Base-by-base conservation (phyloP, 2,329 filamentous ascomycete species). In the Calonectria ilicicola region DNA sequence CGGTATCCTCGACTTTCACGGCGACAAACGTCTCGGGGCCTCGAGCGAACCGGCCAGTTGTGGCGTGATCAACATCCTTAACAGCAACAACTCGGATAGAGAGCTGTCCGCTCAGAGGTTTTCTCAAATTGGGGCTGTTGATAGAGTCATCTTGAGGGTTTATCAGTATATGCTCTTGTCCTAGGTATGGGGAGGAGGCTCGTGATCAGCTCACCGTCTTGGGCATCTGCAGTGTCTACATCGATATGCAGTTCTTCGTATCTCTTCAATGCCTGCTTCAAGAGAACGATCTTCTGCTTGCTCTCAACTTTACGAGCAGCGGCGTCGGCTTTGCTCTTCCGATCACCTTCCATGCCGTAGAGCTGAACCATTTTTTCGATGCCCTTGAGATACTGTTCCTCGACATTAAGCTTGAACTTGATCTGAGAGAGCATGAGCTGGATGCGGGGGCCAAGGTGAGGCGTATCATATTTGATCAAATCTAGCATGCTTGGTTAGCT, bases 311-410 rank as follows among this genome's bases (percentile, higher is more conserved):
- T 91, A 81, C 95, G 92, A 63, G 93, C 94, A 79, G 98, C 95
- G 49, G 97, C 97, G 84, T 99, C 97, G 70, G 94, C 92, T 83
- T 94, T 95, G 86, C 96, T 98, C 88, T 98, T 98, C 79, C 96
- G 93, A 82, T 99, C 97, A 35, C 97, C 96, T 84, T 98, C 97
- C 90, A 98, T 97, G 82, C 97, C 93, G 82, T 99, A 99, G 42
- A 99, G 89, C 83, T 97, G 95, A 58, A 98, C 95, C 97, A 99
- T 98, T 87, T 99, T 99, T 85, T 99, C 97, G 79, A 99, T 97
- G 74, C 97, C 97, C 81, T 98, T 97, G 77, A 98, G 95, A 85
- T 99, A 99, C 85, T 99, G 97, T 83, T 98, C 98, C 84, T 99
- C 97, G 32, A 99, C 97, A 77, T 97, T 98, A 74, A 99, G 90